A percentile compares a stretch with the other conserved stretches of the same genome.
Conservation (phyloP, 208 protist genomes). For the Acanthamoeba sp. region DNA sequence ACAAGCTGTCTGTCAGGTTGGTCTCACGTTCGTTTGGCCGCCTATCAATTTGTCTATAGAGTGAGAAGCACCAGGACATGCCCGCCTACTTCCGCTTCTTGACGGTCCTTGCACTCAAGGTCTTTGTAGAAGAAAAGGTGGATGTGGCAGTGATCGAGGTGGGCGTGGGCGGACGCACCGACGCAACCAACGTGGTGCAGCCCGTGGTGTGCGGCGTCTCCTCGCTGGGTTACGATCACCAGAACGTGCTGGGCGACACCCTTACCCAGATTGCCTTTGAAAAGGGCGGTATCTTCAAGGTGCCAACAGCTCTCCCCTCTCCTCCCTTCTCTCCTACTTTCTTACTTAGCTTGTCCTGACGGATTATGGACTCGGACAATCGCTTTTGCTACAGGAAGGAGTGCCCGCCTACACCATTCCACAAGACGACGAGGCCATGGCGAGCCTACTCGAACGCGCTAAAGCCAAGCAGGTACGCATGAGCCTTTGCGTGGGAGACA, state of each 20-base stretch:
- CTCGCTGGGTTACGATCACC: conserved; percentile 95
- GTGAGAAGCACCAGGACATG: conserved; percentile 62
- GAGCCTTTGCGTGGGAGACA: too few species aligned
- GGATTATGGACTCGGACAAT: not conserved
- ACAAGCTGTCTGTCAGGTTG: not conserved
- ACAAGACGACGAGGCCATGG: conserved; percentile 67
- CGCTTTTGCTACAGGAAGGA: conserved; percentile 17
- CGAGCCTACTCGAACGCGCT: not conserved
- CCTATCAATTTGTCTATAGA: not conserved
- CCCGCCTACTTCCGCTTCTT: conserved; percentile 87
- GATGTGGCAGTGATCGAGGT: conserved; percentile 95
- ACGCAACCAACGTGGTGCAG: conserved; percentile 95
- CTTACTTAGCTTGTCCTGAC: not conserved
- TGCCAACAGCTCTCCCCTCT: not conserved
- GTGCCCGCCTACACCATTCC: conserved; percentile 43
- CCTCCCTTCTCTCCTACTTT: not conserved
- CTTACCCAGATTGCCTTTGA: conserved; percentile 94
- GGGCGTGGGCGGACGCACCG: conserved; percentile 95
- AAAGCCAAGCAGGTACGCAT: not conserved
- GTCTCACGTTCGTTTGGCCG: not conserved
- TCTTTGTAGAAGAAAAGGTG: conserved; percentile 78
- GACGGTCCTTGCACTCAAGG: conserved; percentile 80
- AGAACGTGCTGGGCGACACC: conserved; percentile 95
- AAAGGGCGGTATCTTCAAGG: conserved; percentile 96
- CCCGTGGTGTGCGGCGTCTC: conserved; percentile 94